A percentile compares a stretch with the other conserved stretches of the same genome.
These are phyloP conservation scores for Agaricales sp. DNA, from an alignment of 1,284 basidiomycete species.

Conservation along the genomic window DNA sequence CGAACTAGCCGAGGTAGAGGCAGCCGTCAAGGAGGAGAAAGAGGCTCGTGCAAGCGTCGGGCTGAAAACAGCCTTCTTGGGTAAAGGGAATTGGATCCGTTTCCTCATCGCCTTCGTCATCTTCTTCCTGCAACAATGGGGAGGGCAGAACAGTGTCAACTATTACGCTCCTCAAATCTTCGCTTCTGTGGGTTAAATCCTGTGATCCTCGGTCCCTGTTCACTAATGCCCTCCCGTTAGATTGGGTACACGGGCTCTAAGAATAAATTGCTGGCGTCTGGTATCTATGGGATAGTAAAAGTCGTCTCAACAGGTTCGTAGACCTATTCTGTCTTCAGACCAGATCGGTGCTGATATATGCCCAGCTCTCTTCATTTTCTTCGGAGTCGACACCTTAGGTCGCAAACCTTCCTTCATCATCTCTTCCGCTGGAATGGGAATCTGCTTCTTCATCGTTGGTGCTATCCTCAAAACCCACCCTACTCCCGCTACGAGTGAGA, in stretches of 20 bases:
- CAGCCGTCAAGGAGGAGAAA: constrained; percentile 41
- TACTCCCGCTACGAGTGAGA: constrained; percentile 24
- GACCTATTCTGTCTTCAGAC: background rate
- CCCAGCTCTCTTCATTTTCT: constrained; percentile 37
- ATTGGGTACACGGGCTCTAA: constrained; percentile 56
- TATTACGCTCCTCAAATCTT: constrained; percentile 52
- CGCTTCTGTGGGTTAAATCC: constrained; percentile 33
- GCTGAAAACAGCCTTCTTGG: constrained; percentile 45
- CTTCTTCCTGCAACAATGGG: constrained; percentile 56
- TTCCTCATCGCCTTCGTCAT: constrained; percentile 56
- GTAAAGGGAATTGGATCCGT: constrained; percentile 51
- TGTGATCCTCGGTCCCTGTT: constrained; percentile 14
- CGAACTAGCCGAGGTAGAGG: constrained; percentile 48
- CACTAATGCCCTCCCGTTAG: constrained; percentile 13
- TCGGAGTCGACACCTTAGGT: constrained; percentile 67
- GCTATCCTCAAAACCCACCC: constrained; percentile 69
- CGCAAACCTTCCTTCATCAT: constrained; percentile 62
- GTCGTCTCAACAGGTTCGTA: constrained; percentile 22
- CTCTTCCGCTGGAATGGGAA: constrained; percentile 75
- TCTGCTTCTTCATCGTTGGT: constrained; percentile 69
- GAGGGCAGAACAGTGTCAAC: constrained; percentile 53
- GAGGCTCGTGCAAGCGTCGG: constrained; percentile 36
- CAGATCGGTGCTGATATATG: constrained; percentile 40
- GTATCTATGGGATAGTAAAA: constrained; percentile 62
- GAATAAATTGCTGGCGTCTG: constrained; percentile 65